These are phyloP conservation scores for Durusdinium trenchii DNA, from an alignment of 73 alveolate species.

Conservation along the genomic window DNA sequence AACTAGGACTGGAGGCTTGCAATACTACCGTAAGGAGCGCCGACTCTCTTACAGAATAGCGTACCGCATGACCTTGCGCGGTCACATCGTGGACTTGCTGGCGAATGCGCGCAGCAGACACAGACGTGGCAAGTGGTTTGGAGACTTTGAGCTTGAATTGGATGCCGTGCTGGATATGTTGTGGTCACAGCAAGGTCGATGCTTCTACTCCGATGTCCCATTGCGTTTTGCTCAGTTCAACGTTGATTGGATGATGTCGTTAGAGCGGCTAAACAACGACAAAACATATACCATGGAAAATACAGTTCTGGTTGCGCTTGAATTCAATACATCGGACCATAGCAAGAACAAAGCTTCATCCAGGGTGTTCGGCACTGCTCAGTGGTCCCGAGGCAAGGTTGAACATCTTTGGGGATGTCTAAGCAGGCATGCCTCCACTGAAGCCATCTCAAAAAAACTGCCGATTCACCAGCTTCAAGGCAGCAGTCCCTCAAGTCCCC, in stretches of 20 bases:
- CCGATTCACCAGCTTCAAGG: too few species aligned
- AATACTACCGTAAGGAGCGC: not conserved
- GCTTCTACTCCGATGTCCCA: conserved; percentile 33
- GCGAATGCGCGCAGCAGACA: not conserved
- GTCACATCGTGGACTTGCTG: not conserved
- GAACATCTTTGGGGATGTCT: conserved; percentile 28
- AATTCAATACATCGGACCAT: not conserved
- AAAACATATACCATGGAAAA: not conserved
- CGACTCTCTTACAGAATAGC: not conserved
- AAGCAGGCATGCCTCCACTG: too few species aligned
- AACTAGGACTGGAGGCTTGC: not conserved
- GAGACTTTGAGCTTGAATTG: conserved; percentile 4
- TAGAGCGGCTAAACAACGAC: not conserved
- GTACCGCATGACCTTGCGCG: not conserved
- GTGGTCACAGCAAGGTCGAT: conserved; percentile 15
- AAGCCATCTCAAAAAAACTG: too few species aligned
- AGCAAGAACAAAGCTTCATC: too few species aligned
- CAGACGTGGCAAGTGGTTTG: not conserved
- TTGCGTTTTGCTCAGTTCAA: not conserved
- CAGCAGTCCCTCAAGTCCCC: too few species aligned
- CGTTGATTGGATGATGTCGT: conserved; percentile 21
- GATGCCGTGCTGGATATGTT: not conserved
- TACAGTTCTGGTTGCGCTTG: not conserved
- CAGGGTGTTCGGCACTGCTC: too few species aligned
- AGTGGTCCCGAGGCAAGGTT: not conserved